These are phyloP conservation scores for Stachybotrys echinatus DNA, from an alignment of 2,329 filamentous ascomycete genomes.

Conservation along the genomic window DNA sequence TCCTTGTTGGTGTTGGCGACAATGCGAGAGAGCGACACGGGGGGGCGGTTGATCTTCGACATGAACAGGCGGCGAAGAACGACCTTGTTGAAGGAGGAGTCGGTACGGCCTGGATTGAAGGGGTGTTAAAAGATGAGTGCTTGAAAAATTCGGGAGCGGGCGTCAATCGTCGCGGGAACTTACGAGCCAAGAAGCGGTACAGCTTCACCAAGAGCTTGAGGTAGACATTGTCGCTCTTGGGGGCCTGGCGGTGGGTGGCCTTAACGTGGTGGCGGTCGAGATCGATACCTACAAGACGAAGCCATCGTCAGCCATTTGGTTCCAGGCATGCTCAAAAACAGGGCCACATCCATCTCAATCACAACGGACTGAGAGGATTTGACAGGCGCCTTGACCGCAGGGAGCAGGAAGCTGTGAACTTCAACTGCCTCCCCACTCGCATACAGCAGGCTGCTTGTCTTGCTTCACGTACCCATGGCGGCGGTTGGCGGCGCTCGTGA, in stretches of 20 bases:
- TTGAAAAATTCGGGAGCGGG: background rate
- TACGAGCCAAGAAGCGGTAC: slow-evolving; percentile 95
- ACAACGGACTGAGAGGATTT: slow-evolving; percentile 3
- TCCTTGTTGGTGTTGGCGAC: slow-evolving; percentile 62
- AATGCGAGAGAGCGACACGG: slow-evolving; percentile 91
- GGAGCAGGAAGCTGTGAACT: background rate
- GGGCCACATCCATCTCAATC: slow-evolving; percentile 18
- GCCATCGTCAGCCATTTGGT: slow-evolving; percentile 55
- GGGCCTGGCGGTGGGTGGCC: slow-evolving; percentile 80
- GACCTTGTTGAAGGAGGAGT: slow-evolving; percentile 97
- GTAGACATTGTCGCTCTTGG: slow-evolving; percentile 98
- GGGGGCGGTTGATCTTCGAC: slow-evolving; percentile 97
- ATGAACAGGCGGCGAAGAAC: slow-evolving; percentile 96
- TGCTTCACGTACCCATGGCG: slow-evolving; percentile 56
- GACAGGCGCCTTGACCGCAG: slow-evolving; percentile 2
- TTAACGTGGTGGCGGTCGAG: slow-evolving; percentile 65
- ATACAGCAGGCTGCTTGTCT: slow-evolving; percentile 34
- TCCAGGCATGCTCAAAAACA: slow-evolving; percentile 57
- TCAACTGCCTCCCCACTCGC: slow-evolving; percentile 38
- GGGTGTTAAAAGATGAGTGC: background rate
- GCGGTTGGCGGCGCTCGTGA: slow-evolving; percentile 35
- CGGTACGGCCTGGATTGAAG: slow-evolving; percentile 87
- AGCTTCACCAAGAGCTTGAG: slow-evolving; percentile 97
- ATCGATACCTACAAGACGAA: slow-evolving; percentile 60
- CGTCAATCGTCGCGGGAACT: slow-evolving; percentile 32